Conservation (phyloP, 2,329 filamentous ascomycete genomes). For the Penicillium sp. region DNA sequence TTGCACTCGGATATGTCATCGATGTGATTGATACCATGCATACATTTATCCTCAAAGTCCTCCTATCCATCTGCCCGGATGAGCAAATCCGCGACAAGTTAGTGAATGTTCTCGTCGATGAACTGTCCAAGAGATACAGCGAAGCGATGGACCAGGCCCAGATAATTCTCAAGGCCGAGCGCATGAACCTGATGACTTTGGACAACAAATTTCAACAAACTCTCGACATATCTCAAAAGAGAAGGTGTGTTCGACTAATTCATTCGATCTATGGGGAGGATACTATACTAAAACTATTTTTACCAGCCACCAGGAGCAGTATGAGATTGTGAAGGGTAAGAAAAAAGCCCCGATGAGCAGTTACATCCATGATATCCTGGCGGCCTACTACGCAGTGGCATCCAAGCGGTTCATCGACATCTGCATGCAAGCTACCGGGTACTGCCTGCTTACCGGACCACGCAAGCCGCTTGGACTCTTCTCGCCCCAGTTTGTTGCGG, state of each 20-base stretch:
- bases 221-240: background rate
- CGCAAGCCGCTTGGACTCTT: conserved; percentile 55
- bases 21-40: conserved; percentile 41
- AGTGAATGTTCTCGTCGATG: background rate
- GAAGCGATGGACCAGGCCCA: background rate
- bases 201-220: background rate
- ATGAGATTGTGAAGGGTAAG: background rate
- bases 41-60: background rate
- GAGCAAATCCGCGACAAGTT: background rate
- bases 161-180: background rate
- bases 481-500: conserved; percentile 50
- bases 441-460: conserved; percentile 52
- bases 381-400: conserved; percentile 61
- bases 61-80: background rate
- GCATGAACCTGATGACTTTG: background rate
- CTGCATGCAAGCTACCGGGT: conserved; percentile 56
- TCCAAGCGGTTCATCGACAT: conserved; percentile 63
- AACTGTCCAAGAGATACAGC: background rate
- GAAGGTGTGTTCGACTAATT: background rate
- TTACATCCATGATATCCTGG: conserved; percentile 60
- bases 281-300: background rate
- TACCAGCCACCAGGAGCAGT: background rate
- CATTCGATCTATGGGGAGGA: background rate
- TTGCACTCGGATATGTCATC: conserved; percentile 52
- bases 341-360: conserved; percentile 22